Percentiles rank a stretch among this genome's conserved stretches.
Evolutionary conservation across 805 yeast genomes (phyloP).

Genomic region (Starmerella apicola): DNA sequence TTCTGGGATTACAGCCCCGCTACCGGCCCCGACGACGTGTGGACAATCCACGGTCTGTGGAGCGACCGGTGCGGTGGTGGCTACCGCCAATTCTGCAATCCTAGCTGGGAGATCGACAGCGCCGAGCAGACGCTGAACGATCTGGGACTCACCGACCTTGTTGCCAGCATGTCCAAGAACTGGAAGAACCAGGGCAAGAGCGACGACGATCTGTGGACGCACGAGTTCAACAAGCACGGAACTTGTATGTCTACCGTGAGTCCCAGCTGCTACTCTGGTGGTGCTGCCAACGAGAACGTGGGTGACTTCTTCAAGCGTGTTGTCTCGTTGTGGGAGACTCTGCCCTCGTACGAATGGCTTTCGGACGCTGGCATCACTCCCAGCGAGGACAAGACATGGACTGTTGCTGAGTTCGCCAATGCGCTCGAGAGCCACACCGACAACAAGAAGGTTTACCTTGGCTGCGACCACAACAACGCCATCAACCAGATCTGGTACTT

Average conservation of each 20-base stretch:
- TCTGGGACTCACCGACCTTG: conserved; percentile 36
- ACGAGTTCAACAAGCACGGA: conserved; percentile 89
- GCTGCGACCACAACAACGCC: conserved; percentile 42
- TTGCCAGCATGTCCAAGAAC: conserved; percentile 41
- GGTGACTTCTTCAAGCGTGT: conserved; percentile 58
- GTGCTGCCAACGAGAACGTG: conserved; percentile 33
- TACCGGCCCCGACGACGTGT: conserved; percentile 54
- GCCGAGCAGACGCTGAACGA: conserved; percentile 36
- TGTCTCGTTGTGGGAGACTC: conserved; percentile 41
- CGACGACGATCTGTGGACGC: conserved; percentile 68
- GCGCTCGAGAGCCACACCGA: conserved; percentile 30
- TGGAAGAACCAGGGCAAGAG: conserved; percentile 70
- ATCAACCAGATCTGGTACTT: conserved; percentile 69
- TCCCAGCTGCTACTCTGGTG: conserved; percentile 49
- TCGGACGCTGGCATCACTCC: conserved; percentile 63
- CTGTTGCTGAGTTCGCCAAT: conserved; percentile 32
- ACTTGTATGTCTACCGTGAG: conserved; percentile 76
- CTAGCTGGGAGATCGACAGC: conserved; percentile 40
- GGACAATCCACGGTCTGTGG: conserved; percentile 82
- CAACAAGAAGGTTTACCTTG: conserved; percentile 43
- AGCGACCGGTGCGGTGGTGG: conserved; percentile 79
- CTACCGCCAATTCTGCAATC: conserved; percentile 67
- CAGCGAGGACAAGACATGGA: conserved; percentile 41
- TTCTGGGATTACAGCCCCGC: conserved; percentile 84
- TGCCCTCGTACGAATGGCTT: conserved; percentile 60